phyloP scores from a whole-genome alignment of 495 filamentous ascomycete species.

The Penicillium lividum region DNA sequence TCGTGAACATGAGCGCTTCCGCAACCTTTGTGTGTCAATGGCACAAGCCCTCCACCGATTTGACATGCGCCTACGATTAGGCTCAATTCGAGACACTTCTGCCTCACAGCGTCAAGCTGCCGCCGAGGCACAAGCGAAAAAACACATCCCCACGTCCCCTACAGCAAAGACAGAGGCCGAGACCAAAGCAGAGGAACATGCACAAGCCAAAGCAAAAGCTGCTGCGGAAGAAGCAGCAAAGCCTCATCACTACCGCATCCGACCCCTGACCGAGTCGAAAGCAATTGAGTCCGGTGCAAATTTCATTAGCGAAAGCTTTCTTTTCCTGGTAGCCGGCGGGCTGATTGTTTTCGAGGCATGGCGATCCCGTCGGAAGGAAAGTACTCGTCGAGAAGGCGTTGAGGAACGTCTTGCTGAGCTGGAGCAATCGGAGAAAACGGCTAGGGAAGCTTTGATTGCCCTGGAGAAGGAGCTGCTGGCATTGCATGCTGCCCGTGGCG shows the following conservation, averaged over 20 bases:
- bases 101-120: slow-evolving; percentile 55
- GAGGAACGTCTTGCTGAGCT: slow-evolving; percentile 66
- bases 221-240: slow-evolving; percentile 50
- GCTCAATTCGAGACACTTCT: slow-evolving; percentile 76
- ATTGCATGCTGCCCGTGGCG: slow-evolving; percentile 49
- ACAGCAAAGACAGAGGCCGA: slow-evolving; percentile 82
- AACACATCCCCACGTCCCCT: slow-evolving; percentile 67
- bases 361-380: slow-evolving; percentile 74
- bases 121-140: slow-evolving; percentile 49
- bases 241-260: slow-evolving; percentile 53
- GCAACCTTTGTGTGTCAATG: slow-evolving; percentile 66
- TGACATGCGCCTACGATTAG: slow-evolving; percentile 90
- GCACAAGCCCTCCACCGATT: slow-evolving; percentile 88
- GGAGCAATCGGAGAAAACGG: slow-evolving; percentile 60
- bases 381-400: slow-evolving; percentile 72
- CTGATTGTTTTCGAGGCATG: slow-evolving; percentile 83
- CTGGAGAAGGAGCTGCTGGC: slow-evolving; percentile 69
- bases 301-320: slow-evolving; percentile 88
- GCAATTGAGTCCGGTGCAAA: slow-evolving; percentile 96
- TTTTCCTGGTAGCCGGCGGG: slow-evolving; percentile 76
- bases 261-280: slow-evolving; percentile 85
- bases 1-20: slow-evolving; percentile 90
- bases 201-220: slow-evolving; percentile 50
- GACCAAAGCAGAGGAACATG: slow-evolving; percentile 60
- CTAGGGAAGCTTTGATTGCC: slow-evolving; percentile 57